Conservation (phyloP, 768 basidiomycete species). For the Agaricus bisporus region DNA sequence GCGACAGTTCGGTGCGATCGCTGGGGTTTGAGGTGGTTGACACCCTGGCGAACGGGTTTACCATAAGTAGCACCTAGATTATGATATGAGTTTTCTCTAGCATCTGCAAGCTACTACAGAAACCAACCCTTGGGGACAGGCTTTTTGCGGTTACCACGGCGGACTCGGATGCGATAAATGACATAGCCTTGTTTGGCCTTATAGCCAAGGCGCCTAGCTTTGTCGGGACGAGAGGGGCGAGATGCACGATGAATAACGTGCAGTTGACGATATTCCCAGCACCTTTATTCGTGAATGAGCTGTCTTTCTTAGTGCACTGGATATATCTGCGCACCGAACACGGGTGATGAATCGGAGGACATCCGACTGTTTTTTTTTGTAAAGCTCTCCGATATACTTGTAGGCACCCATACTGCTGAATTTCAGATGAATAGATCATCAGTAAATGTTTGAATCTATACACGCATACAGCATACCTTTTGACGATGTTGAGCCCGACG, state of each 20-base stretch:
- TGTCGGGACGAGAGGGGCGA: slow-evolving; percentile 97
- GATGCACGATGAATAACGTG: slow-evolving; percentile 98
- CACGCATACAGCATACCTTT: slow-evolving; percentile 27
- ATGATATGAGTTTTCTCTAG: background rate
- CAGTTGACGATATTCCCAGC: slow-evolving; percentile 98
- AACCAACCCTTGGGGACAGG: slow-evolving; percentile 89
- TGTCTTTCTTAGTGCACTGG: background rate
- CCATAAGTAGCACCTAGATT: slow-evolving; percentile 88
- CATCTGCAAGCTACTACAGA: background rate
- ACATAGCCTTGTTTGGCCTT: slow-evolving; percentile 99
- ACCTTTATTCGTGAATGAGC: slow-evolving; percentile 36
- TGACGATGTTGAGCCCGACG: slow-evolving; percentile 31
- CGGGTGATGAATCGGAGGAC: slow-evolving; percentile 97
- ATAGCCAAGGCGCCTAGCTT: slow-evolving; percentile 97
- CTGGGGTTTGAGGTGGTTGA: slow-evolving; percentile 98
- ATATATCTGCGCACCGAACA: slow-evolving; percentile 62
- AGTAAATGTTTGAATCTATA: slow-evolving; percentile 7
- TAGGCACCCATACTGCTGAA: slow-evolving; percentile 81
- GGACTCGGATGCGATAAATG: slow-evolving; percentile 94
- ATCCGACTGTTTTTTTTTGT: slow-evolving; percentile 98
- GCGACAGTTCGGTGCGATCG: slow-evolving; percentile 88
- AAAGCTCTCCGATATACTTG: slow-evolving; percentile 95
- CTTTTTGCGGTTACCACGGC: slow-evolving; percentile 99
- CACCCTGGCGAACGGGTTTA: slow-evolving; percentile 99
- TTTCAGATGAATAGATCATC: slow-evolving; percentile 2